A percentile compares a stretch with the other conserved stretches of the same genome.
phyloP scores from a whole-genome alignment of 2,329 filamentous ascomycete species.

The Rosellinia necatrix region DNA sequence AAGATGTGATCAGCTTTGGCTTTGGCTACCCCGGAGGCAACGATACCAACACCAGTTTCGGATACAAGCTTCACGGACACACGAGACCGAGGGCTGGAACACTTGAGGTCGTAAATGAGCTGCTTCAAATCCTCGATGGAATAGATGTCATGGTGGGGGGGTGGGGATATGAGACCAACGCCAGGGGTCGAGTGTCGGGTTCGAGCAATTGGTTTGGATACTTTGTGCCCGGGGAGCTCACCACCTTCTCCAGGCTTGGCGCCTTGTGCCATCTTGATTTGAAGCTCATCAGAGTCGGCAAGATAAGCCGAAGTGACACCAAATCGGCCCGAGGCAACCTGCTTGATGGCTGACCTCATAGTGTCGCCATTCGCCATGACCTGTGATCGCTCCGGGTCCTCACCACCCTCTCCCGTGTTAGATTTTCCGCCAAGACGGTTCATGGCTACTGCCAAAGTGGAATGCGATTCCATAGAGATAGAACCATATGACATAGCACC shows the following conservation, averaged over 20 bases:
- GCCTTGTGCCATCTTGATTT: conserved; percentile 99
- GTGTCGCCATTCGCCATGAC: conserved; percentile 90
- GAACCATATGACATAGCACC: conserved; percentile 99
- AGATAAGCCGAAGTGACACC: conserved; percentile 95
- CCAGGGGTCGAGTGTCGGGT: conserved; percentile 96
- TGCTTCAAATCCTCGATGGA: conserved; percentile 98
- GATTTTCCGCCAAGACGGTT: conserved; percentile 96
- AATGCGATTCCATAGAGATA: conserved; percentile 98
- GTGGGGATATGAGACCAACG: conserved; percentile 93
- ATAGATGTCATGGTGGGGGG: conserved; percentile 97
- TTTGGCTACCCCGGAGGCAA: conserved; percentile 96
- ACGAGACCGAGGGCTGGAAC: conserved; percentile 87
- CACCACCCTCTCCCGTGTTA: conserved; percentile 96
- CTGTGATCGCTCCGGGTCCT: conserved; percentile 88
- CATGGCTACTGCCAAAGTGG: conserved; percentile 93
- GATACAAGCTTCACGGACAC: conserved; percentile 98
- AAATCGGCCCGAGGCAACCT: conserved; percentile 94
- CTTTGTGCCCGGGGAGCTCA: conserved; percentile 96
- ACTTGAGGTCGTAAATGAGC: conserved; percentile 96
- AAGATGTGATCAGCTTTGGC: conserved; percentile 96
- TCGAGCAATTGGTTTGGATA: conserved; percentile 89
- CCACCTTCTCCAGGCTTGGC: conserved; percentile 97
- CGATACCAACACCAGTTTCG: conserved; percentile 95
- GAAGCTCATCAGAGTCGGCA: conserved; percentile 91
- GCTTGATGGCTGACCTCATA: conserved; percentile 97